phyloP scores from a whole-genome alignment of 2,329 filamentous ascomycete species.

The Alternaria angustiovoidea region DNA sequence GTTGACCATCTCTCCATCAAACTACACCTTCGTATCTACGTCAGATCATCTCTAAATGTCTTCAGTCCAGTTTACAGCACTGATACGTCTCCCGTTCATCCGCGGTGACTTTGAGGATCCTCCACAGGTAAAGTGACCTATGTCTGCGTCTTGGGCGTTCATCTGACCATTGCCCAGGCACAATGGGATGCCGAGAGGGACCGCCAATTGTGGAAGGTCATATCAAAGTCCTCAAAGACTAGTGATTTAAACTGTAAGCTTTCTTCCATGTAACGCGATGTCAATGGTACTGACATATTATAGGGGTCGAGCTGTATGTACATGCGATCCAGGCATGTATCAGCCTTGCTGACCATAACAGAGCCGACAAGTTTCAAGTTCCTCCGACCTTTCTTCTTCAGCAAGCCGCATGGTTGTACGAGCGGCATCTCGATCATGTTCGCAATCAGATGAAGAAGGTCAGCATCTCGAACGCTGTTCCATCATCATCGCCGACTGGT shows the following conservation, averaged over 20 bases:
- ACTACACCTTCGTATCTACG: slow-evolving; percentile 1
- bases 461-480: slow-evolving; percentile 65
- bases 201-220: slow-evolving; percentile 85
- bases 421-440: slow-evolving; percentile 88
- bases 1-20: slow-evolving; percentile 7
- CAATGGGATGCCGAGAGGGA: slow-evolving; percentile 91
- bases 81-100: slow-evolving; percentile 88
- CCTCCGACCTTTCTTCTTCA: slow-evolving; percentile 88
- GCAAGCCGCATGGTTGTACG: slow-evolving; percentile 92
- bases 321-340: background rate
- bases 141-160: background rate
- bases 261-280: background rate
- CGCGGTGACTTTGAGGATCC: slow-evolving; percentile 91
- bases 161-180: slow-evolving; percentile 63
- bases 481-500: slow-evolving; percentile 53
- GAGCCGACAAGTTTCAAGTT: slow-evolving; percentile 81
- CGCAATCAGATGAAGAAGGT: slow-evolving; percentile 87
- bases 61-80: slow-evolving; percentile 69
- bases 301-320: slow-evolving; percentile 79
- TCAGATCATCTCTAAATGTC: slow-evolving; percentile 34
- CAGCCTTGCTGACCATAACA: slow-evolving; percentile 20
- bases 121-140: slow-evolving; percentile 68
- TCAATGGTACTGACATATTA: background rate
- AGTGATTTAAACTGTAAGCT: slow-evolving; percentile 82
- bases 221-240: slow-evolving; percentile 81